Conservation (phyloP, 257 asterid species). For the Nicotiana paniculata region DNA sequence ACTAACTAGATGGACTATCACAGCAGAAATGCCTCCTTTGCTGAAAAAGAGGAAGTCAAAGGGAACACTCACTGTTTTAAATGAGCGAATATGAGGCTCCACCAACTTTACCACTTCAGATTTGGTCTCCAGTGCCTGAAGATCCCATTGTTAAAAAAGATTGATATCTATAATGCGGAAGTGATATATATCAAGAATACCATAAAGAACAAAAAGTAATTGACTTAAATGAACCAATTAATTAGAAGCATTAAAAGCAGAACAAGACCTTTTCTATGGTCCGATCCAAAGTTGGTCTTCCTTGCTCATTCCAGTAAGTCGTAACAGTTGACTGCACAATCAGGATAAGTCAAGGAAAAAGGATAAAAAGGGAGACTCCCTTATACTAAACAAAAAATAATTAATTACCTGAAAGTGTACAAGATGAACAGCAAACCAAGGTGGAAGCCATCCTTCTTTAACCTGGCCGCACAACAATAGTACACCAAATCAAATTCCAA, state of each 20-base stretch:
- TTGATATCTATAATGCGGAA: background rate
- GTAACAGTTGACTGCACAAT: constrained; percentile 29
- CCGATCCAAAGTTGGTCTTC: constrained; percentile 26
- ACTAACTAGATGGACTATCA: background rate
- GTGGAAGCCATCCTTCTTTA: constrained; percentile 37
- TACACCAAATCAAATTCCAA: constrained; percentile 1
- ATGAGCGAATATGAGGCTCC: constrained; percentile 24
- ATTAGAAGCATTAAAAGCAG: background rate
- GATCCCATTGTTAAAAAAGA: background rate
- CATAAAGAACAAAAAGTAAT: background rate
- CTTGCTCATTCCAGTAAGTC: constrained; percentile 36
- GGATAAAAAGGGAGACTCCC: background rate
- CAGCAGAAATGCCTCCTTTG: background rate
- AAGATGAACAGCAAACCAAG: constrained; percentile 38
- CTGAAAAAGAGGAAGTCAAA: background rate
- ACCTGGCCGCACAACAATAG: constrained; percentile 14
- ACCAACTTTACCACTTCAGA: constrained; percentile 27
- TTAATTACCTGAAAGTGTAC: constrained; percentile 30
- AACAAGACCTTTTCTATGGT: constrained; percentile 29
- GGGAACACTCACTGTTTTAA: constrained; percentile 26
- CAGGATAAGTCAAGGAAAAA: constrained; percentile 19
- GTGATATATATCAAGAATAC: background rate
- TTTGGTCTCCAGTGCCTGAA: constrained; percentile 34
- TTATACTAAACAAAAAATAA: background rate
- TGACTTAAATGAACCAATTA: background rate